Percentiles rank a stretch among this genome's conserved stretches.
phyloP scores from a whole-genome alignment of 176 grass and related monocot species.

The Ampelocalamus luodianensis region DNA sequence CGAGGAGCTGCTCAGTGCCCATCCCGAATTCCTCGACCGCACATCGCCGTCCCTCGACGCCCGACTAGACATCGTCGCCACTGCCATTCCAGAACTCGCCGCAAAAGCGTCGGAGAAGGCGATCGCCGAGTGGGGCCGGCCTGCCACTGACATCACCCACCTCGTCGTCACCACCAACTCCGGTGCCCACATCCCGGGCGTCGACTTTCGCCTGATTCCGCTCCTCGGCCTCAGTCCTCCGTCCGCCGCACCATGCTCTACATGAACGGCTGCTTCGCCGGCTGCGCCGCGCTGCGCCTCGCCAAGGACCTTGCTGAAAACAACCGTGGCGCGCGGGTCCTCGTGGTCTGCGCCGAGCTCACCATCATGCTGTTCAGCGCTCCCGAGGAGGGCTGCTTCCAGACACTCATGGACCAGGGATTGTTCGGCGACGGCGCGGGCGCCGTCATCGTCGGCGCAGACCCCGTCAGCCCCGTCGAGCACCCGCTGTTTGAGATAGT shows the following conservation, averaged over 20 bases:
- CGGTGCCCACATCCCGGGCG: constrained; percentile 53
- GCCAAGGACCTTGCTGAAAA: constrained; percentile 76
- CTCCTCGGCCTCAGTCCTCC: constrained; percentile 50
- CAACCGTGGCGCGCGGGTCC: constrained; percentile 53
- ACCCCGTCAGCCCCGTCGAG: constrained; percentile 41
- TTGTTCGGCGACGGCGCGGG: constrained; percentile 55
- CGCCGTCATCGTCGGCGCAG: constrained; percentile 56
- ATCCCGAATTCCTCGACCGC: constrained; percentile 34
- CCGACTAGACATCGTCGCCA: constrained; percentile 38
- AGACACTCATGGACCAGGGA: constrained; percentile 46
- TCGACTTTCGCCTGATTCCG: constrained; percentile 39
- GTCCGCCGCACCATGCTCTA: constrained; percentile 46
- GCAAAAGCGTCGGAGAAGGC: constrained; percentile 43
- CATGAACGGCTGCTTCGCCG: constrained; percentile 45
- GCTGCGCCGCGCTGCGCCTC: constrained; percentile 42
- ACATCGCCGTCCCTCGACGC: constrained; percentile 47
- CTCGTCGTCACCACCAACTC: constrained; percentile 57
- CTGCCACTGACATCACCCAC: constrained; percentile 57
- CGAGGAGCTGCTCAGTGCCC: constrained; percentile 30
- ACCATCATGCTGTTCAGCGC: constrained; percentile 44
- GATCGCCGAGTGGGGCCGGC: constrained; percentile 61
- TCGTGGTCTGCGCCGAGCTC: constrained; percentile 55
- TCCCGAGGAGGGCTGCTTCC: constrained; percentile 15
- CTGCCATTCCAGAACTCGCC: constrained; percentile 55
- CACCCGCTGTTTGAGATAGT: constrained; percentile 52